Base-by-base conservation (phyloP, 1,284 basidiomycete species). In the Clitocybe nebularis region DNA sequence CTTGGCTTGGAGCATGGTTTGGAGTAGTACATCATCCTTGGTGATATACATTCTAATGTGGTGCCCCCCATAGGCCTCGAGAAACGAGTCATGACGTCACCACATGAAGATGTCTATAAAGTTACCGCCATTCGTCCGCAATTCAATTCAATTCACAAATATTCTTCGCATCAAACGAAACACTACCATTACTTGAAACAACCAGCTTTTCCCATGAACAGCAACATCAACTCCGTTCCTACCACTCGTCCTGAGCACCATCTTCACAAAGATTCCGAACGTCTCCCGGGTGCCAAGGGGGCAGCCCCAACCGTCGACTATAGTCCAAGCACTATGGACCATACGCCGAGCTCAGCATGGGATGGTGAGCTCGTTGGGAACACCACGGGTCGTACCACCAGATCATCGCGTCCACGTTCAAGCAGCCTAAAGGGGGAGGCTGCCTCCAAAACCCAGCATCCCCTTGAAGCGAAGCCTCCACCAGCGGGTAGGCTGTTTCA, bases 381-480 rank as follows among this genome's bases (percentile, higher is more conserved):
- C 30, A 19, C 29, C 9, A 16, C 29, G 2, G 7, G 14, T 11
- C 8, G 29, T 11, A 35, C n/a, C 6, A n/a, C 20, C n/a, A 39
- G 24, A 40, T 25, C 8, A 34, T 9, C 26, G 5, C 13, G 5
- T 17, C 11, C 28, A 26, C 11, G 9, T 16, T 14, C 30, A 10
- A 20, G 16, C 21, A 53, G 38, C 28, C 28, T 25, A 1, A 41
- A 51, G n/a, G 61, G 59, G 6, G 48, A 39, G 23, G 63, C 57
- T 16, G 68, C 69, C 6, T 66, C 59, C 49, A 64, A 55, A 38
- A 58, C 57, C 19, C 67, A 71, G 16, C 58, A 70, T 5, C 74
- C 72, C 0, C 34, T 73, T 26, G 63, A 61, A 36, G 69, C 69
- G 13, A 46, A 66, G 42, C 69, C 14, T 37, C 42, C 37, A 8